Percentiles rank a stretch among this genome's conserved stretches.
Evolutionary conservation across 441 rosid genomes (phyloP).

Genomic region (Arabidopsis lyrata): DNA sequence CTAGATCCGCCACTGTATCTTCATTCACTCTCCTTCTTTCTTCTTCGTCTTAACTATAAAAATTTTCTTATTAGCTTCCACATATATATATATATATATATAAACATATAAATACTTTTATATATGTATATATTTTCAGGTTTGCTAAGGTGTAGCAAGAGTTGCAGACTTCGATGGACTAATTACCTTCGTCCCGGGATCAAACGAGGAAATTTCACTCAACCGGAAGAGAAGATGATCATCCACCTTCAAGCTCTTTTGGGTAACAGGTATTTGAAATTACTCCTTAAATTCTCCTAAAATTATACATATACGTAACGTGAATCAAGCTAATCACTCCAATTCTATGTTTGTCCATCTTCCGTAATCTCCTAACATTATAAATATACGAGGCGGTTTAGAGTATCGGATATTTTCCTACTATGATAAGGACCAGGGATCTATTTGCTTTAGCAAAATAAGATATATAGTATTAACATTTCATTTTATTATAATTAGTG

Average conservation of each 20-base stretch:
- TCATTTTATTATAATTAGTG: not conserved
- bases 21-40: slow-evolving; percentile 5
- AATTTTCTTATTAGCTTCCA: slow-evolving; percentile 5
- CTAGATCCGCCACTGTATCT: no score
- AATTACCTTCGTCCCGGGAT: slow-evolving; percentile 96
- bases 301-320: not conserved
- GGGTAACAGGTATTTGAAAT: slow-evolving; percentile 81
- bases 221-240: slow-evolving; percentile 94
- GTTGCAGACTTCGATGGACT: slow-evolving; percentile 99
- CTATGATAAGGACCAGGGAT: no score
- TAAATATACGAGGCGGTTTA: not conserved
- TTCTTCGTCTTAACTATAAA: not conserved
- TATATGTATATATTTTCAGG: slow-evolving; percentile 51
- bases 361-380: not conserved
- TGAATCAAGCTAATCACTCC: not conserved
- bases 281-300: not conserved
- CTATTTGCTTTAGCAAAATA: no score
- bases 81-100: not conserved
- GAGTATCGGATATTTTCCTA: no score
- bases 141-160: slow-evolving; percentile 91
- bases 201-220: slow-evolving; percentile 90
- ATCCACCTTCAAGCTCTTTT: slow-evolving; percentile 93
- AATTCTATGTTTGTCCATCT: not conserved
- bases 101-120: not conserved
- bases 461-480: not conserved